These are phyloP conservation scores for Plasmodium falciparum DNA, from an alignment of 169 alveolate genomes.

Conservation along the genomic window DNA sequence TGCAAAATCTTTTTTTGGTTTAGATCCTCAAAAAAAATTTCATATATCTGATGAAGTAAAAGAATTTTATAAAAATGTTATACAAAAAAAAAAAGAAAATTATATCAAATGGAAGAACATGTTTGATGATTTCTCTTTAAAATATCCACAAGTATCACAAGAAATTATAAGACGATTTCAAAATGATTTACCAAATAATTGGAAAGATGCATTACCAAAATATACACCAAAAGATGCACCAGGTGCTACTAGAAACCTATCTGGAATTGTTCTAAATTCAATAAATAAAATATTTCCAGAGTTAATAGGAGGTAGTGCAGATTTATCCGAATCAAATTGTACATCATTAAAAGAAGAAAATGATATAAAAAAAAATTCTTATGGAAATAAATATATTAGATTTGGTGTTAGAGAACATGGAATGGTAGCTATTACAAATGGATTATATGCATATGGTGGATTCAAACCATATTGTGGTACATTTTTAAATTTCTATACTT, in stretches of 20 bases:
- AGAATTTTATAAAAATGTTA: slow-evolving; percentile 60
- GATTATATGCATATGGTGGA: slow-evolving; percentile 83
- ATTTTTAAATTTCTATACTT: slow-evolving; percentile 84
- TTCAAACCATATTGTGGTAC: slow-evolving; percentile 86
- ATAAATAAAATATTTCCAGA: slow-evolving; percentile 80
- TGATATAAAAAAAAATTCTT: slow-evolving; percentile 37
- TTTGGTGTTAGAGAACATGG: slow-evolving; percentile 89
- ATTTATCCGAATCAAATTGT: slow-evolving; percentile 84
- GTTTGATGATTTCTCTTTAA: slow-evolving; percentile 71
- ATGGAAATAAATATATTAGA: slow-evolving; percentile 70
- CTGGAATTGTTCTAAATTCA: slow-evolving; percentile 72
- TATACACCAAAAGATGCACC: slow-evolving; percentile 59
- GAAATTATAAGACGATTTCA: slow-evolving; percentile 78
- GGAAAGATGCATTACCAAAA: slow-evolving; percentile 71
- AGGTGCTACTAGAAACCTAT: slow-evolving; percentile 73
- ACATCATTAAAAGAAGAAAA: slow-evolving; percentile 69
- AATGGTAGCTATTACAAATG: slow-evolving; percentile 87
- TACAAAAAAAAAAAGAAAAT: slow-evolving; percentile 65
- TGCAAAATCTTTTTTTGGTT: slow-evolving; percentile 78
- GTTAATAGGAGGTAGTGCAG: slow-evolving; percentile 88
- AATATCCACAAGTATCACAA: slow-evolving; percentile 77
- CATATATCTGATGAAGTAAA: slow-evolving; percentile 82
- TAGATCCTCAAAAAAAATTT: slow-evolving; percentile 81
- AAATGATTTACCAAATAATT: slow-evolving; percentile 61
- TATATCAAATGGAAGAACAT: slow-evolving; percentile 79